Evolutionary conservation across 106 monocot genomes (phyloP), one percentile per base, ranked within the genome.

Genomic region (Acanthochlamys bracteata): DNA sequence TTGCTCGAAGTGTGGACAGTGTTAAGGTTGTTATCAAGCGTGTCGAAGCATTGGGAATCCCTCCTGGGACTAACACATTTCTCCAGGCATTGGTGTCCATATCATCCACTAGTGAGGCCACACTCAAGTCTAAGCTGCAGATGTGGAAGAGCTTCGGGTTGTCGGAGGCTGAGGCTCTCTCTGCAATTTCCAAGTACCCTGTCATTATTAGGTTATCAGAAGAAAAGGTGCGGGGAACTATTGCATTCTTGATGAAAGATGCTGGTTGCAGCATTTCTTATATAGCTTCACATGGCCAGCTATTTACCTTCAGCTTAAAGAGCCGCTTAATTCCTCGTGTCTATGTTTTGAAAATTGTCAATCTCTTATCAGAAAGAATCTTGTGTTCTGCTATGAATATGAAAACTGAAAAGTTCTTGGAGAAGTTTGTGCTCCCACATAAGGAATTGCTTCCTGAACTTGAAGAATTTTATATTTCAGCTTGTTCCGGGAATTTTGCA

Each of bases 221-320:
- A 56, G 42, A 56, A 9, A 80, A 53, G 11, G 7, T 75, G 6
- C 52, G 60, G 7, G 20, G 16, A 33, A 75, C 55, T 19, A 56
- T 66, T 59, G 66, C 74, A 21, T 80, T 80, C 42, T 55, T 75
- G 15, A 4, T 66, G 27, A 42, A 52, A 13, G 15, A 41, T 27
- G 70, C 56, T 3, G 79, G 75, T 21, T 55, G 39, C 15, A 49
- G 59, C 14, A 19, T 22, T 19, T 42, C 63, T 1, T 69, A 66
- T 10, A 10, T 80, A 7, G 21, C 41, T 15, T 33, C 13, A 4
- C 43, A 47, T 22, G 74, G 69, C 2, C 33, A 16, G 24, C 11
- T 80, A 15, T 43, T 80, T 10, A 10, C 55, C 11, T 70, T 27
- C 20, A 80, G 79, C 74, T 25, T 71, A 59, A 66, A 75, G 66